phyloP scores from a whole-genome alignment of 495 filamentous ascomycete genomes.

The Trichoderma virens region DNA sequence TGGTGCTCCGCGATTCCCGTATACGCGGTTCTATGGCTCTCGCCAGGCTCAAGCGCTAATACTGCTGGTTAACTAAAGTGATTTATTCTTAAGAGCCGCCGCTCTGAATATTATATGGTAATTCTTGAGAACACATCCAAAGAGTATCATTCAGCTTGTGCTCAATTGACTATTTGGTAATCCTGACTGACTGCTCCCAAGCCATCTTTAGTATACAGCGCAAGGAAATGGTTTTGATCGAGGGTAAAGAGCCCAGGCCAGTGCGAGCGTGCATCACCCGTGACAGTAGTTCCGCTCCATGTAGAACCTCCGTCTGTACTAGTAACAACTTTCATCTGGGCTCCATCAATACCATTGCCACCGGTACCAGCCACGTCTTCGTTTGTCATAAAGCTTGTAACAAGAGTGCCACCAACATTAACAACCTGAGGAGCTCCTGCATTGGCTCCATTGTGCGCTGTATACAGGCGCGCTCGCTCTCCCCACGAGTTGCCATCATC shows the following conservation, averaged over 20 bases:
- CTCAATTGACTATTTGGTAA: slow-evolving; percentile 12
- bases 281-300: slow-evolving; percentile 22
- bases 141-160: not conserved
- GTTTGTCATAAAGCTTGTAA: slow-evolving; percentile 55
- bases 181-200: slow-evolving; percentile 24
- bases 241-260: slow-evolving; percentile 38
- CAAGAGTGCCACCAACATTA: slow-evolving; percentile 49
- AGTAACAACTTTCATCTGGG: slow-evolving; percentile 13
- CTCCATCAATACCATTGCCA: slow-evolving; percentile 19
- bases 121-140: too few species aligned
- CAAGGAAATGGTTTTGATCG: slow-evolving; percentile 26
- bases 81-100: too few species aligned
- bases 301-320: not conserved
- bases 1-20: too few species aligned
- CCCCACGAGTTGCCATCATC: not conserved
- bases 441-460: slow-evolving; percentile 33
- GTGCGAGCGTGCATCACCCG: slow-evolving; percentile 22
- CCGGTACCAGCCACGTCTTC: slow-evolving; percentile 31
- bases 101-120: too few species aligned
- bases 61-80: too few species aligned
- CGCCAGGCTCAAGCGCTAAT: too few species aligned
- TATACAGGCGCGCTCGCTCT: slow-evolving; percentile 31
- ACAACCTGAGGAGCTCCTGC: slow-evolving; percentile 53
- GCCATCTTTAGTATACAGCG: slow-evolving; percentile 29
- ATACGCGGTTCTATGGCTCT: too few species aligned